phyloP scores from a whole-genome alignment of 2,329 filamentous ascomycete species.

The Fusarium sp. region DNA sequence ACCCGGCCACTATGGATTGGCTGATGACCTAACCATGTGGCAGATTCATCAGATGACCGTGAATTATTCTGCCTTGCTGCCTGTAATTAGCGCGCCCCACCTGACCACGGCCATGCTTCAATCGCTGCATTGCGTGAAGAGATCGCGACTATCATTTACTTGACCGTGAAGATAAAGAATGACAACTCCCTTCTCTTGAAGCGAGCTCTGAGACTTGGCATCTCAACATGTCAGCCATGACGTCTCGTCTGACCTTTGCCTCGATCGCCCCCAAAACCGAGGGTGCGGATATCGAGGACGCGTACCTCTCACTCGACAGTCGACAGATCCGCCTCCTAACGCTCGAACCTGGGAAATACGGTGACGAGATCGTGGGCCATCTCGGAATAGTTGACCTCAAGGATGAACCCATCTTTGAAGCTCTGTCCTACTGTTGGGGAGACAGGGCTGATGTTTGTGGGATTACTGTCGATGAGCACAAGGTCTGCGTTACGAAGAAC shows the following conservation, averaged over 20 bases:
- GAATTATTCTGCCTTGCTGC: not conserved
- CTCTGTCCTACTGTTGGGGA: slow-evolving; percentile 2
- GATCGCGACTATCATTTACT: not conserved
- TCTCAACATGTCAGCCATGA: not conserved
- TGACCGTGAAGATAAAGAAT: not conserved
- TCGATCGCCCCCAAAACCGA: not conserved
- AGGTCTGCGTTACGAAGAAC: not conserved
- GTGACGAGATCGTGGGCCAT: not conserved
- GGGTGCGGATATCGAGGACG: not conserved
- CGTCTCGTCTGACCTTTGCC: not conserved
- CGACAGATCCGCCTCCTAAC: not conserved
- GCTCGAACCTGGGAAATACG: not conserved
- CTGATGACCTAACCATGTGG: too few species aligned
- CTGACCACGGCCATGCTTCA: too few species aligned
- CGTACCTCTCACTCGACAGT: not conserved
- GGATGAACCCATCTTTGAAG: not conserved
- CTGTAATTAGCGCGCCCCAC: not conserved
- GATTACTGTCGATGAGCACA: not conserved
- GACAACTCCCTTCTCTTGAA: not conserved
- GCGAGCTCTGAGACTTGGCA: not conserved
- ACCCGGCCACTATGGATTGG: too few species aligned
- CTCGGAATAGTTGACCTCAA: not conserved
- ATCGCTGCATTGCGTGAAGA: too few species aligned
- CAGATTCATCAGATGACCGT: not conserved
- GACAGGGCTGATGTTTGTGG: not conserved